Evolutionary conservation across 768 basidiomycete species (phyloP).

Genomic region (Tricholoma flavovirens): DNA sequence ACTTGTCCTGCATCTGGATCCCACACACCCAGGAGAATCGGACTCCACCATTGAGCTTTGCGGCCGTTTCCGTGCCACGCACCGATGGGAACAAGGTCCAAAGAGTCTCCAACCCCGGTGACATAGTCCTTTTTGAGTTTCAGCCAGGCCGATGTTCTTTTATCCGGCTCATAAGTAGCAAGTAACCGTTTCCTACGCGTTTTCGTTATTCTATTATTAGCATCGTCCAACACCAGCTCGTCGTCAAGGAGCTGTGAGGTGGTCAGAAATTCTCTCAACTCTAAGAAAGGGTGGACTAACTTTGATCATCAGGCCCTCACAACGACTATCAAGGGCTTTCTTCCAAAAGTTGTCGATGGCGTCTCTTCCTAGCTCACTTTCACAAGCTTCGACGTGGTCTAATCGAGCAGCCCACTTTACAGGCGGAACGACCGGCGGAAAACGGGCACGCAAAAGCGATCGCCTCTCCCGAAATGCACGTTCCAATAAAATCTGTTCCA

Average conservation of each 20-base stretch:
- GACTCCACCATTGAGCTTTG: conserved; percentile 91
- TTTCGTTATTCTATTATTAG: conserved; percentile 25
- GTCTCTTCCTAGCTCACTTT: conserved; percentile 56
- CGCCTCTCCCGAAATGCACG: conserved; percentile 69
- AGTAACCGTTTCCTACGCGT: conserved; percentile 61
- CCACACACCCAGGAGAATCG: conserved; percentile 75
- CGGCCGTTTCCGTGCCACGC: conserved; percentile 91
- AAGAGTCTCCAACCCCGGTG: conserved; percentile 67
- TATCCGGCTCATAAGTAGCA: conserved; percentile 89
- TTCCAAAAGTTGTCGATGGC: conserved; percentile 72
- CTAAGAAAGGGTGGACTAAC: conserved; percentile 24
- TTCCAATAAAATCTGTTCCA: conserved; percentile 55
- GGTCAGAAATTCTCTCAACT: neutral
- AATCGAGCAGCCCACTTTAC: conserved; percentile 52
- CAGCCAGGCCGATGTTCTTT: conserved; percentile 81
- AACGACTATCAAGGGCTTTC: conserved; percentile 66
- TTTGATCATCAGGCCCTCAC: conserved; percentile 95
- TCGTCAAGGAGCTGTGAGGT: conserved; percentile 59
- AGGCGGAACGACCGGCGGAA: conserved; percentile 47
- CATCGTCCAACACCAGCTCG: conserved; percentile 32
- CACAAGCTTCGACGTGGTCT: conserved; percentile 67
- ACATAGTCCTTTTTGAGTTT: conserved; percentile 95
- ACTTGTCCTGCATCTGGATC: conserved; percentile 54
- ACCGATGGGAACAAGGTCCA: conserved; percentile 66
- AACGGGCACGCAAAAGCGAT: conserved; percentile 52